Conservation (phyloP, 805 yeast species). For the Blastobotrys parvus region DNA sequence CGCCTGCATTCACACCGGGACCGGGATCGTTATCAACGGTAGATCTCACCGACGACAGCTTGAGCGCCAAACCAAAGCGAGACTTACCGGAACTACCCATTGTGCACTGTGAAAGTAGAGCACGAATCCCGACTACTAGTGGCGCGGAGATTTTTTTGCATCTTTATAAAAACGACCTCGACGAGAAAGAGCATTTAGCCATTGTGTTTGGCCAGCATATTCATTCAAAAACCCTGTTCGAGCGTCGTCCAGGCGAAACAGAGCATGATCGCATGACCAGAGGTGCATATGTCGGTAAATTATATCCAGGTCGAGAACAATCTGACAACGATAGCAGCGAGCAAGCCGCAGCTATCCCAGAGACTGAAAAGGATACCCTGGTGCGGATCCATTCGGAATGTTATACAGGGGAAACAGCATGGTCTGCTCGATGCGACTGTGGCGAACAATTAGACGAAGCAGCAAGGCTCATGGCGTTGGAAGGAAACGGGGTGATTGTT, state of each 20-base stretch:
- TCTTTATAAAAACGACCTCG: slow-evolving; percentile 76
- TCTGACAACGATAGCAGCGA: slow-evolving; percentile 29
- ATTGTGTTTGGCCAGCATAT: slow-evolving; percentile 93
- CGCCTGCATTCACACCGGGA: slow-evolving; percentile 29
- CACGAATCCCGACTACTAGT: slow-evolving; percentile 90
- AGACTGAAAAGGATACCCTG: slow-evolving; percentile 30
- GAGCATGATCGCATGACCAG: slow-evolving; percentile 96
- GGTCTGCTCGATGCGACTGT: slow-evolving; percentile 99
- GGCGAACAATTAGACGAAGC: slow-evolving; percentile 99
- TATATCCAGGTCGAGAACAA: slow-evolving; percentile 72
- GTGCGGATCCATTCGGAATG: slow-evolving; percentile 95
- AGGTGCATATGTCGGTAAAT: slow-evolving; percentile 90
- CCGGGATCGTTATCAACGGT: slow-evolving; percentile 9
- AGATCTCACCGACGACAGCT: neutral
- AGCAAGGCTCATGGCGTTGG: slow-evolving; percentile 80
- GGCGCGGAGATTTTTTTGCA: slow-evolving; percentile 94
- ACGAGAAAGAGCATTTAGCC: slow-evolving; percentile 90
- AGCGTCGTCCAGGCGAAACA: slow-evolving; percentile 55
- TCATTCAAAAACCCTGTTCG: slow-evolving; percentile 66
- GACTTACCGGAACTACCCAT: slow-evolving; percentile 43
- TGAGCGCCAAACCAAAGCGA: slow-evolving; percentile 1
- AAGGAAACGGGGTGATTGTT: slow-evolving; percentile 89
- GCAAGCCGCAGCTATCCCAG: slow-evolving; percentile 3
- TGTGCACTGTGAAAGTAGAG: slow-evolving; percentile 86
- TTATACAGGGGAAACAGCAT: slow-evolving; percentile 98